Percentiles rank a stretch among this genome's conserved stretches.
These are phyloP conservation scores for Entrophospora sp. DNA, from an alignment of 192 early-diverging fungal species.

Conservation along the genomic window DNA sequence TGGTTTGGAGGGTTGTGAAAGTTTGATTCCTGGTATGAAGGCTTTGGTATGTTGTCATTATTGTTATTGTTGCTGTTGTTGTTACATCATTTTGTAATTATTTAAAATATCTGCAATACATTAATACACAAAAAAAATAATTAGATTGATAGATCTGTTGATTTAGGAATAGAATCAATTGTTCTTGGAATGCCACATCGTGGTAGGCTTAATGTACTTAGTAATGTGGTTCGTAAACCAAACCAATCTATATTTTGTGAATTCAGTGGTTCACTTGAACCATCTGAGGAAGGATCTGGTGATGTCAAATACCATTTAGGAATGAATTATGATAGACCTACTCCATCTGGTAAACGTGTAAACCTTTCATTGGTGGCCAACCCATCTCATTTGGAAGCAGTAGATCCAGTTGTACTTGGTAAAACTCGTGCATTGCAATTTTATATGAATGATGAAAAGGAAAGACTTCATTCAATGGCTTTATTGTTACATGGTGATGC, in stretches of 20 bases:
- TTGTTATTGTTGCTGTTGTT: too few species aligned
- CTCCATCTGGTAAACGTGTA: conserved; percentile 93
- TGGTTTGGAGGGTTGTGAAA: conserved; percentile 95
- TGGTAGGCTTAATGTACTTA: conserved; percentile 95
- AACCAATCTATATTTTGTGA: conserved; percentile 98
- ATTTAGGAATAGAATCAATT: conserved; percentile 89
- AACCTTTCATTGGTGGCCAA: conserved; percentile 96
- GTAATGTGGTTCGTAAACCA: conserved; percentile 98
- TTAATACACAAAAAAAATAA: too few species aligned
- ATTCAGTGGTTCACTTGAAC: conserved; percentile 81
- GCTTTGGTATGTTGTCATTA: conserved; percentile 60
- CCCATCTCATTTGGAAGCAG: conserved; percentile 98
- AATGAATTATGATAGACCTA: conserved; percentile 94
- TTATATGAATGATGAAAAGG: conserved; percentile 81
- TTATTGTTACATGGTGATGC: conserved; percentile 97
- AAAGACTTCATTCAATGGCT: conserved; percentile 77
- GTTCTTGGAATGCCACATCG: conserved; percentile 99
- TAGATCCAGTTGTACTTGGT: conserved; percentile 95
- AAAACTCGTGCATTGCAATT: conserved; percentile 95
- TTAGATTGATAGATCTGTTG: conserved; percentile 91
- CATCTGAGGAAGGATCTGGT: conserved; percentile 90
- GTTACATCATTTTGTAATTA: too few species aligned
- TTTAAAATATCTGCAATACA: too few species aligned
- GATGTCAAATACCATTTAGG: conserved; percentile 93
- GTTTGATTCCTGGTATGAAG: conserved; percentile 97